A percentile compares a stretch with the other conserved stretches of the same genome.
These are phyloP conservation scores for Rubroboletus satanas DNA, from an alignment of 768 basidiomycete genomes.

Conservation along the genomic window DNA sequence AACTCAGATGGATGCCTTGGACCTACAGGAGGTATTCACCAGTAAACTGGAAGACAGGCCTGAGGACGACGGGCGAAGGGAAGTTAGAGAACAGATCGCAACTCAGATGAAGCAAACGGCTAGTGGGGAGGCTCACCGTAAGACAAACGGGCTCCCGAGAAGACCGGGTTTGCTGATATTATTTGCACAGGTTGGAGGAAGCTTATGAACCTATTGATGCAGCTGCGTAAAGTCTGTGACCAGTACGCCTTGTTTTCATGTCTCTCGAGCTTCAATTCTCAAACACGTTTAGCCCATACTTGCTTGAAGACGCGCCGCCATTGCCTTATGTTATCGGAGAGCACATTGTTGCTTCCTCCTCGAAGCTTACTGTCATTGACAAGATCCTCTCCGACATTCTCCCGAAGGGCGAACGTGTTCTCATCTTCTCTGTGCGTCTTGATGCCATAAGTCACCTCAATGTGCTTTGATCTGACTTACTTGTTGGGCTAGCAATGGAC, in stretches of 20 bases:
- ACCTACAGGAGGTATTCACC: slow-evolving; percentile 48
- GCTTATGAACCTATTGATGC: slow-evolving; percentile 68
- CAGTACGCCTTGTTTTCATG: slow-evolving; percentile 40
- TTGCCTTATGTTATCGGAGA: slow-evolving; percentile 49
- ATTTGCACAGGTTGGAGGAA: slow-evolving; percentile 46
- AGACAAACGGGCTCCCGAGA: neutral
- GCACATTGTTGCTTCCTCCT: slow-evolving; percentile 52
- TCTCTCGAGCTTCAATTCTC: neutral
- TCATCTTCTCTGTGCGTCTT: slow-evolving; percentile 61
- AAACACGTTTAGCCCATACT: slow-evolving; percentile 43
- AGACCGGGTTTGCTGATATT: neutral
- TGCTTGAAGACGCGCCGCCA: slow-evolving; percentile 48
- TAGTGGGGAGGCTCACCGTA: slow-evolving; percentile 31
- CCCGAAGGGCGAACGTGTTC: slow-evolving; percentile 57
- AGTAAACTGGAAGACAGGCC: slow-evolving; percentile 25
- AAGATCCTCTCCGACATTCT: slow-evolving; percentile 54
- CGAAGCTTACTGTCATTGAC: slow-evolving; percentile 55
- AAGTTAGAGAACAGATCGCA: slow-evolving; percentile 38
- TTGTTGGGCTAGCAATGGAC: slow-evolving; percentile 53
- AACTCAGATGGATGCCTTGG: slow-evolving; percentile 47
- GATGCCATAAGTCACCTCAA: neutral
- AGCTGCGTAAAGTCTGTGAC: slow-evolving; percentile 67
- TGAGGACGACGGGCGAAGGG: slow-evolving; percentile 35
- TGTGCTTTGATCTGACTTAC: slow-evolving; percentile 5
- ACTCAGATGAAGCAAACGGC: slow-evolving; percentile 36